Evolutionary conservation across 306 rosid genomes (phyloP).

Genomic region (Castanea mollissima): DNA sequence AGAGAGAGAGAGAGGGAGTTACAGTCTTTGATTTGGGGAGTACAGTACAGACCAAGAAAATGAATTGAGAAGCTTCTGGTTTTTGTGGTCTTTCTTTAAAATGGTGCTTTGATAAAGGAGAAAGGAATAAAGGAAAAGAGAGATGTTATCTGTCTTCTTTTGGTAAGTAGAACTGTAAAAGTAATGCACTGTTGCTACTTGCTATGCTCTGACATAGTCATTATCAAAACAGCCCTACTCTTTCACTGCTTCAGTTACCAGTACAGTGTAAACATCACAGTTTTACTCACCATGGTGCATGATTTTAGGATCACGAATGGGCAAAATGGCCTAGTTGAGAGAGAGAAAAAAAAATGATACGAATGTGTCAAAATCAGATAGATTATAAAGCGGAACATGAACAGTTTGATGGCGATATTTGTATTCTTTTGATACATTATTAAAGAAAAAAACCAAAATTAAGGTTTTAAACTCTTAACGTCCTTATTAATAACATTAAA

Average conservation of each 20-base stretch:
- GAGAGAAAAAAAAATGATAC: not conserved
- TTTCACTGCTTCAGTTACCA: not conserved
- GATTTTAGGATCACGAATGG: not conserved
- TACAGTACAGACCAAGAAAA: not conserved
- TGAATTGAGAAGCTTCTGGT: conserved; percentile 43
- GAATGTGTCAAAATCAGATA: too few relatives aligned
- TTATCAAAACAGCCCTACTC: not conserved
- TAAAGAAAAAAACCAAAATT: too few relatives aligned
- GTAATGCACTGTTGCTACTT: too few relatives aligned
- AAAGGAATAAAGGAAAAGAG: not conserved
- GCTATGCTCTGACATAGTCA: too few relatives aligned
- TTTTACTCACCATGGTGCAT: not conserved
- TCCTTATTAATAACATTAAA: too few relatives aligned
- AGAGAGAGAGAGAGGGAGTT: not conserved
- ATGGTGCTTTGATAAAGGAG: not conserved
- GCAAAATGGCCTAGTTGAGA: not conserved
- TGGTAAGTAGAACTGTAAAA: too few relatives aligned
- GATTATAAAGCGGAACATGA: too few relatives aligned
- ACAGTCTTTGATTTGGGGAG: not conserved
- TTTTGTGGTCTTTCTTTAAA: conserved; percentile 3
- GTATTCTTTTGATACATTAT: too few relatives aligned
- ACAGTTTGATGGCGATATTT: too few relatives aligned
- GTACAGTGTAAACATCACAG: not conserved
- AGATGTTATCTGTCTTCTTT: not conserved
- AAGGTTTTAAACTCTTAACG: too few relatives aligned